phyloP scores from a whole-genome alignment of 2,329 filamentous ascomycete genomes.

The Myotisia sp. region DNA sequence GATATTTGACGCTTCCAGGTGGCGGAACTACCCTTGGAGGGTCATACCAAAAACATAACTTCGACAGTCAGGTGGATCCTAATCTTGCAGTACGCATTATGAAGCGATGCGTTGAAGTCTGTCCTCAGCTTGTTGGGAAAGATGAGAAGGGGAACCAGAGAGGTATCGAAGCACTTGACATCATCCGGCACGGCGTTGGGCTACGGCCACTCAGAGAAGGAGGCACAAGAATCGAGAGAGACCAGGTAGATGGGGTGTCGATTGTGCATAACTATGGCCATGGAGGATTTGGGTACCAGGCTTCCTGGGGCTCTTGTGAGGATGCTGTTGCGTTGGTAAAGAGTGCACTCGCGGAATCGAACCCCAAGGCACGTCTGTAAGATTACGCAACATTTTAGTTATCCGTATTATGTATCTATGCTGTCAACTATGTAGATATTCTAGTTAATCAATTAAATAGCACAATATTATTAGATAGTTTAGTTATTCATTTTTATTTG shows the following conservation, averaged over 20 bases:
- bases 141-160: constrained; percentile 18
- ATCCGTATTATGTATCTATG: background rate
- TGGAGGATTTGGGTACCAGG: constrained; percentile 48
- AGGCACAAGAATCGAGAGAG: constrained; percentile 62
- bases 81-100: constrained; percentile 73
- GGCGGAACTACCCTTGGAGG: constrained; percentile 81
- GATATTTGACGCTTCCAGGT: constrained; percentile 21
- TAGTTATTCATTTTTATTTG: no score
- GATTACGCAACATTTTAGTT: background rate
- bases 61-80: constrained; percentile 65
- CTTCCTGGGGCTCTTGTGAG: constrained; percentile 55
- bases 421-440: no score
- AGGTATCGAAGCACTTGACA: constrained; percentile 56
- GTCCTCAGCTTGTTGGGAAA: constrained; percentile 37
- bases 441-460: no score
- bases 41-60: constrained; percentile 63
- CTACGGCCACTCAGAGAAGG: constrained; percentile 59
- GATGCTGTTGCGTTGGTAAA: constrained; percentile 52
- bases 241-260: constrained; percentile 48
- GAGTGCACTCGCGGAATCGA: constrained; percentile 28
- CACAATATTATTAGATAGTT: no score
- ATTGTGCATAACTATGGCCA: constrained; percentile 34
- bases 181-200: constrained; percentile 72
- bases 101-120: constrained; percentile 42
- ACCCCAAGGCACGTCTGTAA: constrained; percentile 21